Base-by-base conservation (phyloP, 768 basidiomycete species). In the Macrolepiota albuminosa region DNA sequence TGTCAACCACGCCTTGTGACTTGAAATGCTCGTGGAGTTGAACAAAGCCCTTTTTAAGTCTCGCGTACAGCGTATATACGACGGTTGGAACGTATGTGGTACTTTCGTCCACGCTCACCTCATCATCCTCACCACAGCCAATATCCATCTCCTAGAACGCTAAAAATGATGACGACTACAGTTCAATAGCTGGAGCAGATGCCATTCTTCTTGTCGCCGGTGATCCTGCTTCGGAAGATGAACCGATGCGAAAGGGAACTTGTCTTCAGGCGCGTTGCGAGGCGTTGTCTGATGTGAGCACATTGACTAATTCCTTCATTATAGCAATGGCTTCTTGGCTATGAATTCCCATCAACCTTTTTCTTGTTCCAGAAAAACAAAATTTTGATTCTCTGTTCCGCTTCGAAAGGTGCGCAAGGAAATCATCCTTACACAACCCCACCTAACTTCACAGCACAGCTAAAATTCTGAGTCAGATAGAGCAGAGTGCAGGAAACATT, bases 241-340 rank as follows among this genome's bases (percentile, higher is more conserved):
- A 92, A 66, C 86, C 91, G n/a, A 85, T 93, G 66, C 84, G 89
- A 60, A 96, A 94, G 71, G 92, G 94, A 11, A 91, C 90, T 29
- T 93, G 93, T 43, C 82, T 98, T 61, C 96, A 98, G 78, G 96
- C 93, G 62, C 61, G 84, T 69, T 34, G n/a, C 29, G 39, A 37
- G 33, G 31, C 37, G 61, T 40, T 24, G 57, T 40, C 14, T 36
- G 21, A 42, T 37, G 36, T n/a, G 52, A 37, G 61, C 36, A 18
- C 47, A 46, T 51, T 46, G 37, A 52, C 61, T 66, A 53, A 63
- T 68, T 67, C 61, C 62, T 63, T 57, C 52, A 34, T 50, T 53
- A 60, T 64, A 97, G 96, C 95, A 95, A 69, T 97, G 95, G 92
- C 80, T 99, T 18, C 82, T 98, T 42, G 96, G 95, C 14, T 98